Percentiles rank a stretch among this genome's conserved stretches.
These are phyloP conservation scores for Erysimum pusillum DNA, from an alignment of 441 rosid species.

Conservation along the genomic window DNA sequence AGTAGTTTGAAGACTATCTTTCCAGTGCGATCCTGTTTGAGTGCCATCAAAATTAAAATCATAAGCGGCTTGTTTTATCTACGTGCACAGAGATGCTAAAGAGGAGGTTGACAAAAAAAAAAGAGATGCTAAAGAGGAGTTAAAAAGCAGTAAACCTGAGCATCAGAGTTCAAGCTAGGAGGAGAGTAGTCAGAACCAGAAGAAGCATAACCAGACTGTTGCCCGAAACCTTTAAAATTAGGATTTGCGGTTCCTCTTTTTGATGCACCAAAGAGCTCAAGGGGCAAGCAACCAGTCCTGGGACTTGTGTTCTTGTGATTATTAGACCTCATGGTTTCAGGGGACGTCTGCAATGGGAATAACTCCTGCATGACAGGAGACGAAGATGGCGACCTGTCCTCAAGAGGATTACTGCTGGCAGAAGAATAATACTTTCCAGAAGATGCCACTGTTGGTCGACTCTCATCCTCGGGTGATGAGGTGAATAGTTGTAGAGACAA, in stretches of 20 bases:
- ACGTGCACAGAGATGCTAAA: background rate
- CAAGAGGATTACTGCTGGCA: conserved; percentile 85
- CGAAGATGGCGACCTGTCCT: conserved; percentile 78
- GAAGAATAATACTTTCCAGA: conserved; percentile 88
- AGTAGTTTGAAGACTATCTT: conserved; percentile 83
- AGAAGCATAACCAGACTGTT: conserved; percentile 81
- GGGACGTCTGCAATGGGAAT: conserved; percentile 76
- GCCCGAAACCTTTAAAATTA: conserved; percentile 60
- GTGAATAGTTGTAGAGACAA: conserved; percentile 82
- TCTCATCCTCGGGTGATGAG: conserved; percentile 74
- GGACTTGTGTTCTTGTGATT: conserved; percentile 56
- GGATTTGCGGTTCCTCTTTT: conserved; percentile 55
- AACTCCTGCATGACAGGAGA: conserved; percentile 78
- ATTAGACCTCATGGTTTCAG: conserved; percentile 61
- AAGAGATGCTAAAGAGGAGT: conserved; percentile 22
- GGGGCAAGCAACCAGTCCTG: conserved; percentile 59
- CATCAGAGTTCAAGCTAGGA: conserved; percentile 79
- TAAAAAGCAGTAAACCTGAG: conserved; percentile 62
- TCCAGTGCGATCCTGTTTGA: conserved; percentile 76
- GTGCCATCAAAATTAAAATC: conserved; percentile 28
- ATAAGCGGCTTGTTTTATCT: conserved; percentile 15
- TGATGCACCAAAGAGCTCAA: conserved; percentile 77
- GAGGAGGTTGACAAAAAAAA: no score
- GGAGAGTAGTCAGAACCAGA: conserved; percentile 95
- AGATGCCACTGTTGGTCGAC: conserved; percentile 74